Percentiles rank a stretch among this genome's conserved stretches.
phyloP scores from a whole-genome alignment of 345 rosid genomes.

The Barbarea vulgaris region DNA sequence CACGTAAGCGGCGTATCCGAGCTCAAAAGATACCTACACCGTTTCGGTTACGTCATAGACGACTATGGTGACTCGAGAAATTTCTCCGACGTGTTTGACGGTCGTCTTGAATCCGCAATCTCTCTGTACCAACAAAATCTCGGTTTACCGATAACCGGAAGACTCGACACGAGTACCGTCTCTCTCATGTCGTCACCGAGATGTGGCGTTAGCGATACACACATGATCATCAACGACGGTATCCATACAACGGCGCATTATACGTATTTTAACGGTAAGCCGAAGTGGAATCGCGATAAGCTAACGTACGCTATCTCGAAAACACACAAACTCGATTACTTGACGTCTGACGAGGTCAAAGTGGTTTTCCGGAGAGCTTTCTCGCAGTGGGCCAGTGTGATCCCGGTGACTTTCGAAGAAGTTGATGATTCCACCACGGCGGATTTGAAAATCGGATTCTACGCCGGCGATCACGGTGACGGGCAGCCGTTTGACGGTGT shows the following conservation, averaged over 20 bases:
- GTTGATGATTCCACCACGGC: slow-evolving; percentile 49
- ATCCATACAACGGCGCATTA: slow-evolving; percentile 53
- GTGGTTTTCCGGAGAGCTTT: slow-evolving; percentile 63
- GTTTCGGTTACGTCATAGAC: slow-evolving; percentile 69
- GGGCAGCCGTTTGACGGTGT: slow-evolving; percentile 91
- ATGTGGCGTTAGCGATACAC: slow-evolving; percentile 71
- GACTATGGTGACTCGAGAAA: slow-evolving; percentile 15
- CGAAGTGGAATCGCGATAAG: slow-evolving; percentile 58
- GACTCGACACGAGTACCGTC: slow-evolving; percentile 67
- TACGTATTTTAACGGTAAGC: slow-evolving; percentile 69
- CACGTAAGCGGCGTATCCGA: slow-evolving; percentile 76
- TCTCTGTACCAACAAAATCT: slow-evolving; percentile 61
- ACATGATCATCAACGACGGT: slow-evolving; percentile 5
- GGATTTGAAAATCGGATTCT: slow-evolving; percentile 71
- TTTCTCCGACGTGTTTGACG: slow-evolving; percentile 67
- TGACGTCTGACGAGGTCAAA: slow-evolving; percentile 46
- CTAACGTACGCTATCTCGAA: slow-evolving; percentile 74
- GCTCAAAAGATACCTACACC: slow-evolving; percentile 77
- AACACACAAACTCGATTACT: slow-evolving; percentile 55
- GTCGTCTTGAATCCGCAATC: slow-evolving; percentile 56
- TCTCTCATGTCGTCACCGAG: slow-evolving; percentile 65
- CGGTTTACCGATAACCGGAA: slow-evolving; percentile 68
- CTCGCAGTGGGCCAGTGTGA: slow-evolving; percentile 71
- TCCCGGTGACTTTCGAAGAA: slow-evolving; percentile 70
- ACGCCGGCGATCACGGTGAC: slow-evolving; percentile 71